A percentile compares a stretch with the other conserved stretches of the same genome.
Evolutionary conservation across 2,329 filamentous ascomycete genomes (phyloP).

Genomic region (Claviceps pazoutovae): DNA sequence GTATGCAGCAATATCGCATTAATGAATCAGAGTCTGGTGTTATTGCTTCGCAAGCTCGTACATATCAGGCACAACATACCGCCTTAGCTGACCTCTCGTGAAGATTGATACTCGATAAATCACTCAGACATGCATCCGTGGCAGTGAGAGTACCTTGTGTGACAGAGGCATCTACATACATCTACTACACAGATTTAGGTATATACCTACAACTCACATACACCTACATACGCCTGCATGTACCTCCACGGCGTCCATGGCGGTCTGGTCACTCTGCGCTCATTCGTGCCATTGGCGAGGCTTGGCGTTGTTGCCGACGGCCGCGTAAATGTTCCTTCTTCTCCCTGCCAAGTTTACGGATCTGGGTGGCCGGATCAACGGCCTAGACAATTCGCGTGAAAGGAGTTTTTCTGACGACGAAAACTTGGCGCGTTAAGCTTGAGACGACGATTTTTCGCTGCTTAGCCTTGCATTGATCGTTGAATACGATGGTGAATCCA

Average conservation of each 20-base stretch:
- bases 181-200: not conserved
- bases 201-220: not conserved
- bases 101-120: not conserved
- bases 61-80: not conserved
- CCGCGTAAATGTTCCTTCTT: not conserved
- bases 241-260: not conserved
- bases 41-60: not conserved
- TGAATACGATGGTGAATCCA: no score
- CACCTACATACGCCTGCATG: not conserved
- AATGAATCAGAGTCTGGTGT: not conserved
- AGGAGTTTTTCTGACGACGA: not conserved
- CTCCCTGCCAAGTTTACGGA: not conserved
- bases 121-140: not conserved
- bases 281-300: not conserved
- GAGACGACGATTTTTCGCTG: not conserved
- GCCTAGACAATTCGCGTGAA: not conserved
- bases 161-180: not conserved
- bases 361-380: not conserved
- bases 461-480: not conserved
- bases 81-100: not conserved
- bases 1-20: not conserved
- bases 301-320: constrained; percentile 1
- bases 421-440: not conserved
- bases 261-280: not conserved
- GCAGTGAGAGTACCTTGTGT: not conserved